These are phyloP conservation scores for Hymenoscyphus occultus DNA, from an alignment of 2,329 filamentous ascomycete genomes.

Conservation along the genomic window DNA sequence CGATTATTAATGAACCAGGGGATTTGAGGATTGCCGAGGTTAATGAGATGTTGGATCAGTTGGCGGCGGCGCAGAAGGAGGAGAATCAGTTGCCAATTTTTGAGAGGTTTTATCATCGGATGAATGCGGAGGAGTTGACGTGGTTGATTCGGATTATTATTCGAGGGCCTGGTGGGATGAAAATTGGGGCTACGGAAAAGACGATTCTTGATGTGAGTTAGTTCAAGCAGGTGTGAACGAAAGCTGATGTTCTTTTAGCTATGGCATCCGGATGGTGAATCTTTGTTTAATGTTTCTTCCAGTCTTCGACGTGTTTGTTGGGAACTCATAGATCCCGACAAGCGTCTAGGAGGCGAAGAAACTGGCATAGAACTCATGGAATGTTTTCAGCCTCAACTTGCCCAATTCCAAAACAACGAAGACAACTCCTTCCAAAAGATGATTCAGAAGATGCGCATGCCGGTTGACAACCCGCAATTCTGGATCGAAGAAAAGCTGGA, in stretches of 20 bases:
- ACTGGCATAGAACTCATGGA: slow-evolving; percentile 80
- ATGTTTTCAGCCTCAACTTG: slow-evolving; percentile 94
- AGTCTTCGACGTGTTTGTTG: slow-evolving; percentile 89
- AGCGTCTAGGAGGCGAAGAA: slow-evolving; percentile 72
- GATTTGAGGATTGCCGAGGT: slow-evolving; percentile 86
- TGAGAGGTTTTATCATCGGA: slow-evolving; percentile 77
- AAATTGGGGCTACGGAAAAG: slow-evolving; percentile 76
- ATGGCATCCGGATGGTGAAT: slow-evolving; percentile 77
- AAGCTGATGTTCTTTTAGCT: slow-evolving; percentile 50
- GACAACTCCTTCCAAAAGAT: slow-evolving; percentile 65
- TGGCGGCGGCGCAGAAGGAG: slow-evolving; percentile 74
- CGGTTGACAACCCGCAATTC: slow-evolving; percentile 71
- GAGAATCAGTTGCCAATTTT: slow-evolving; percentile 81
- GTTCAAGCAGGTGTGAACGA: not conserved
- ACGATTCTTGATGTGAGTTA: slow-evolving; percentile 66
- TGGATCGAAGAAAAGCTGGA: slow-evolving; percentile 99
- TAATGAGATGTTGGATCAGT: slow-evolving; percentile 76
- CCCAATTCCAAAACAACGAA: slow-evolving; percentile 82
- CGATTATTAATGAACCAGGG: slow-evolving; percentile 70
- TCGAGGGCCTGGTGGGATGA: slow-evolving; percentile 63
- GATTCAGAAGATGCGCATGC: slow-evolving; percentile 63
- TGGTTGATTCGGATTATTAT: slow-evolving; percentile 90
- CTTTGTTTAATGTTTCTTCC: slow-evolving; percentile 84
- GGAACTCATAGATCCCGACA: slow-evolving; percentile 75
- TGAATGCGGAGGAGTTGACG: slow-evolving; percentile 90